Base-by-base conservation (phyloP, 441 rosid genomes). In the California macrophylla region DNA sequence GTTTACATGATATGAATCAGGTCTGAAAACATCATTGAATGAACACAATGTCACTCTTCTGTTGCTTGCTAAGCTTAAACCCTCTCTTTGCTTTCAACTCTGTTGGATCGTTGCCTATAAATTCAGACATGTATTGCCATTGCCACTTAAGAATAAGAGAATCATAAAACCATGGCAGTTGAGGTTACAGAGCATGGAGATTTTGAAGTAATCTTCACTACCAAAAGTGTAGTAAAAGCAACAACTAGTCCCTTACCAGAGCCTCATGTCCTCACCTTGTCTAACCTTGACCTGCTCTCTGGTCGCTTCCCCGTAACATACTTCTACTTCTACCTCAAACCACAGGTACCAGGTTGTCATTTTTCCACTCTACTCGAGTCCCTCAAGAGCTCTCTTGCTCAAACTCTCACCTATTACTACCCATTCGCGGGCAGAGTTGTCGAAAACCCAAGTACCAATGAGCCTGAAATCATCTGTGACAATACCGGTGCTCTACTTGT, bases 261-360 rank as follows among this genome's bases (percentile, higher is more conserved):
- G 23, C 70, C 76, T 36, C 77, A 68, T 3, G 70, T 67, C 70
- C 75, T 91, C 24, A 1, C 80, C 67, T 90, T 90, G 61, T 88
- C 98, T 71, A 87, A 90, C 75, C 92, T 92, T 6, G 98, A 92
- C 81, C 87, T 92, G 38, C 96, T 92, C 16, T 92, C 91, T 0
- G 93, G 96, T 52, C 91, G 96, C 63, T 91, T 88, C 66, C 94
- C 96, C 0, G 87, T 92, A 58, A 86, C 93, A 63, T 88, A 90
- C 82, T 80, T 90, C 65, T 88, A 92, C 80, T 83, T 92, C 71
- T 92, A 85, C 74, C 23, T 68, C 56, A 86, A 75, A 63, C 77
- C 82, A 10, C 71, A 40, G 0, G 16, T 21, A n/a, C 20, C 69
- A 1, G 15, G 13, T 0, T 16, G 52, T 40, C 70, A 77, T 76